A percentile compares a stretch with the other conserved stretches of the same genome.
phyloP scores from a whole-genome alignment of 1,139 yeast genomes.

The Geotrichum reessii region DNA sequence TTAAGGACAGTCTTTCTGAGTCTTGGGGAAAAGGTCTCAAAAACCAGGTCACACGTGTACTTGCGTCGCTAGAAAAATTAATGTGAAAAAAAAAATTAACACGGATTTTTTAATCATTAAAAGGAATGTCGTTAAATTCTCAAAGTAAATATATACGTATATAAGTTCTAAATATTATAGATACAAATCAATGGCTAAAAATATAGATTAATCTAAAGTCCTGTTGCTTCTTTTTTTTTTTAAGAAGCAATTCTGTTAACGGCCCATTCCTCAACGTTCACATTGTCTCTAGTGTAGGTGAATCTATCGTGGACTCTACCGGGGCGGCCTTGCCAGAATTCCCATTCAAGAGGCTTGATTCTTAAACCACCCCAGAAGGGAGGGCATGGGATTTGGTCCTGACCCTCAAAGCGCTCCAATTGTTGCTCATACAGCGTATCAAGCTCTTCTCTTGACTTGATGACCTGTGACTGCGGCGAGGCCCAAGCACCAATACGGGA shows the following conservation, averaged over 20 bases:
- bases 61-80: conserved; percentile 11
- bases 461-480: conserved; percentile 70
- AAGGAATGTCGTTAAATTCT: neutral
- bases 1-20: conserved; percentile 16
- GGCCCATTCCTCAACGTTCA: conserved; percentile 51
- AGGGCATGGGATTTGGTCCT: conserved; percentile 77
- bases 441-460: conserved; percentile 56
- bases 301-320: conserved; percentile 88
- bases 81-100: conserved; percentile 3
- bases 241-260: conserved; percentile 71
- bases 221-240: neutral
- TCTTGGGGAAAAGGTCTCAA: conserved; percentile 21
- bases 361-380: conserved; percentile 94
- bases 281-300: conserved; percentile 54
- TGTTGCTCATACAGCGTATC: conserved; percentile 44
- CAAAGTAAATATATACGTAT: neutral
- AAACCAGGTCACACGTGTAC: conserved; percentile 19
- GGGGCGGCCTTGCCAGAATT: conserved; percentile 95
- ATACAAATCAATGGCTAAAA: neutral
- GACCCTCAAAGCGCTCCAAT: conserved; percentile 56
- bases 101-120: neutral
- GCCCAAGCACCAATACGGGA: conserved; percentile 97
- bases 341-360: conserved; percentile 81
- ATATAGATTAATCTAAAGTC: neutral
- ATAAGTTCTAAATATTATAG: neutral